phyloP scores from a whole-genome alignment of 192 early-diverging fungal genomes.

The Entophlyctis luteolus region DNA sequence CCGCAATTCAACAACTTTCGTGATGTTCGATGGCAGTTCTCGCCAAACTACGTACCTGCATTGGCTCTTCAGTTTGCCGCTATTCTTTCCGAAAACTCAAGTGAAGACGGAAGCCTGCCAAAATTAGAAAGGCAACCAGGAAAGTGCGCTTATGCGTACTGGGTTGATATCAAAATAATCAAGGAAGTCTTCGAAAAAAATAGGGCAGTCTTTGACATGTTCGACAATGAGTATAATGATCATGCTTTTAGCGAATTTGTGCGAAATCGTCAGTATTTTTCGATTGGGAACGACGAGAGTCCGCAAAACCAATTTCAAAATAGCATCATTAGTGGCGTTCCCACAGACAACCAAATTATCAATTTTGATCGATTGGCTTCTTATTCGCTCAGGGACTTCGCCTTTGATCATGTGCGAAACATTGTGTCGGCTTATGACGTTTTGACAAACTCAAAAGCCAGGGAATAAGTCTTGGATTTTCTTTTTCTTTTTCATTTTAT shows the following conservation, averaged over 20 bases:
- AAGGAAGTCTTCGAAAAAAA: not conserved
- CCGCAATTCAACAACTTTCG: conserved; percentile 8
- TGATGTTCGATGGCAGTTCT: not conserved
- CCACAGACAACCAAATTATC: not conserved
- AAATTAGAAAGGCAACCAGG: not conserved
- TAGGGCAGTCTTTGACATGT: not conserved
- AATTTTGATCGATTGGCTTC: not conserved
- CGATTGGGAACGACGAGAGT: not conserved
- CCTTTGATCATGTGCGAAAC: conserved; percentile 4
- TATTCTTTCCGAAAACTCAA: not conserved
- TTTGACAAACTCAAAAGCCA: too few species aligned
- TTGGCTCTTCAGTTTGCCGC: not conserved
- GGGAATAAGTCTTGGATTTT: too few species aligned
- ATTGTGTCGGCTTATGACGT: not conserved
- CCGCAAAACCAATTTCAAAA: not conserved
- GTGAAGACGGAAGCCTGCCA: not conserved
- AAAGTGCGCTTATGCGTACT: not conserved
- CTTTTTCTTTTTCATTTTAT: too few species aligned
- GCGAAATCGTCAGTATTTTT: not conserved
- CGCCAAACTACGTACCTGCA: not conserved
- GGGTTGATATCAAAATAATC: not conserved
- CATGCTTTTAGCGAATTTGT: not conserved
- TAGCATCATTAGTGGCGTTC: not conserved
- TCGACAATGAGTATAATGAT: not conserved
- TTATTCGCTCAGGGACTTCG: not conserved